These are phyloP conservation scores for Noccaea bulbosa DNA, from an alignment of 345 rosid genomes.

Conservation along the genomic window DNA sequence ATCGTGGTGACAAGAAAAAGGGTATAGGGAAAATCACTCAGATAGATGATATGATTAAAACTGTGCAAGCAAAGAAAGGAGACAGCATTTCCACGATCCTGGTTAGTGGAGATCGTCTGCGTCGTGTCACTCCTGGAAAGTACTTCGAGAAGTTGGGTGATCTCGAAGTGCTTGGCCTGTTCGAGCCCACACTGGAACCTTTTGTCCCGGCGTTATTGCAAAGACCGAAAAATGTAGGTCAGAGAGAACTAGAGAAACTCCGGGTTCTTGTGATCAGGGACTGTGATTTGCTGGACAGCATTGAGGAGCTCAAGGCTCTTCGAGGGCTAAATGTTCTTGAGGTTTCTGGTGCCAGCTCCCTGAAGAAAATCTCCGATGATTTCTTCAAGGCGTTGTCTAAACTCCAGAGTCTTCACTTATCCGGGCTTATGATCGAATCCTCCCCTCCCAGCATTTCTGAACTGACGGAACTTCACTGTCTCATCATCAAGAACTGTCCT, in stretches of 20 bases:
- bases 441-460: constrained; percentile 46
- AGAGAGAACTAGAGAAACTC: constrained; percentile 7
- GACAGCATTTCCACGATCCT: constrained; percentile 44
- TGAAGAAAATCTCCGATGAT: constrained; percentile 33
- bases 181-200: constrained; percentile 43
- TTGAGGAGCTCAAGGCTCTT: constrained; percentile 37
- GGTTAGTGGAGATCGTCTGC: constrained; percentile 51
- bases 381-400: constrained; percentile 38
- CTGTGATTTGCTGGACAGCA: constrained; percentile 43
- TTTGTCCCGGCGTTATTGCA: neutral
- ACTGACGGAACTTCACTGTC: constrained; percentile 46
- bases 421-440: constrained; percentile 40
- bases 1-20: constrained; percentile 25
- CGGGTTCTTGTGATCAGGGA: constrained; percentile 58
- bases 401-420: constrained; percentile 61
- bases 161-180: constrained; percentile 53
- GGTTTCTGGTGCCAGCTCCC: constrained; percentile 57
- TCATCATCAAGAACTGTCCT: constrained; percentile 51
- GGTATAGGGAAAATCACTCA: constrained; percentile 53
- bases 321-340: constrained; percentile 51
- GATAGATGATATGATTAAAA: constrained; percentile 56
- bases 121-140: constrained; percentile 33
- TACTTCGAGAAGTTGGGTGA: constrained; percentile 39
- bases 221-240: too few relatives aligned
- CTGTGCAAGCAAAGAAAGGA: constrained; percentile 40